These are phyloP conservation scores for Helotiales sp. DNA, from an alignment of 2,329 filamentous ascomycete species.

Conservation along the genomic window DNA sequence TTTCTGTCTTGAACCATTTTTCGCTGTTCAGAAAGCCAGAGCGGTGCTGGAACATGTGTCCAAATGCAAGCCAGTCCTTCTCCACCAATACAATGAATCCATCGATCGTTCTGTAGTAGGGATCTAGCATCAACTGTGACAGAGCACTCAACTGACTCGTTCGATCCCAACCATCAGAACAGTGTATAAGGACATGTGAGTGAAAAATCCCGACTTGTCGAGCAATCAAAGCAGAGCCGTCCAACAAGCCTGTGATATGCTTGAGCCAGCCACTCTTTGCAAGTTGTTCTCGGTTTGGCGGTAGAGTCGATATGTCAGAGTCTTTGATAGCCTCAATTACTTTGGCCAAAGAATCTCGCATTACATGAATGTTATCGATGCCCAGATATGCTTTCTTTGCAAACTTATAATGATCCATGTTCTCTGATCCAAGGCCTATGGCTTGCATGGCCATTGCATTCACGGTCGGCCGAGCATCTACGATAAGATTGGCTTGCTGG, in stretches of 20 bases:
- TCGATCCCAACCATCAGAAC: slow-evolving; percentile 97
- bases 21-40: slow-evolving; percentile 85
- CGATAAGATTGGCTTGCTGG: slow-evolving; percentile 90
- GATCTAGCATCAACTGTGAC: slow-evolving; percentile 90
- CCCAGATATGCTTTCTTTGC: slow-evolving; percentile 89
- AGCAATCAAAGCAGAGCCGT: slow-evolving; percentile 82
- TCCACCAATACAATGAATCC: slow-evolving; percentile 94
- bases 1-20: slow-evolving; percentile 90
- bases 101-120: slow-evolving; percentile 90
- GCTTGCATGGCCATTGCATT: slow-evolving; percentile 96
- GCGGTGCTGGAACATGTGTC: slow-evolving; percentile 95
- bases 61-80: slow-evolving; percentile 97
- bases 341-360: slow-evolving; percentile 86
- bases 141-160: slow-evolving; percentile 92
- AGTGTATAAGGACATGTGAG: slow-evolving; percentile 94
- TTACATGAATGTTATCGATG: slow-evolving; percentile 98
- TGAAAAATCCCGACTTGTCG: slow-evolving; percentile 88
- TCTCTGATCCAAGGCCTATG: slow-evolving; percentile 89
- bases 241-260: slow-evolving; percentile 81
- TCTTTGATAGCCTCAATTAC: slow-evolving; percentile 91
- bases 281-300: slow-evolving; percentile 79
- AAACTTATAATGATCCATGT: slow-evolving; percentile 96
- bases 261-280: slow-evolving; percentile 87
- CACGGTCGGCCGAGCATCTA: slow-evolving; percentile 90
- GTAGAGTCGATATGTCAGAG: slow-evolving; percentile 79